Base-by-base conservation (phyloP, 108 stramenopile genomes). In the Skeletonema tropicum region DNA sequence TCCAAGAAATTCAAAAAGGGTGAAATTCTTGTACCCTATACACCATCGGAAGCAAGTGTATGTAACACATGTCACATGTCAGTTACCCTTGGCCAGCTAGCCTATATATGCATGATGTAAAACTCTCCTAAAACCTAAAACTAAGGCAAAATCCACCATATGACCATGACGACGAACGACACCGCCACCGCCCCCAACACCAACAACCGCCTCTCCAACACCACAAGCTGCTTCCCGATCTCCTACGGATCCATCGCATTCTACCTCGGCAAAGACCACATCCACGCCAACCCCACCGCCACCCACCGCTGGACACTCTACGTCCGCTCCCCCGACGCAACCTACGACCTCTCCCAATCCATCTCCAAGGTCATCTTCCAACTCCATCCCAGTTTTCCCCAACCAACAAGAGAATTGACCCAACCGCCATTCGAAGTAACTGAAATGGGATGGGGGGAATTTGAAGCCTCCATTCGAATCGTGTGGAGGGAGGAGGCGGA, bases 371-470 rank as follows among this genome's bases (percentile, higher is more conserved):
- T 97, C 19, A 87, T 98, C 17, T 99, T 99, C 89, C 97, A 96
- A 72, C 76, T 99, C 52, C 98, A 99, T 76, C 91, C 97, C 0
- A 96, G 94, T 63, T 99, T 98, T 78, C 73, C 92, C 5, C 87
- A 96, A 64, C 96, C 96, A 11, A 86, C 87, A 17, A 65, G 94
- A 60, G 94, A 95, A 81, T 58, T 92, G 69, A 89, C 89, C 0
- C 71, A 84, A 68, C 92, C 96, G 35, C 96, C 96, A 23, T 97
- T 86, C 71, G 92, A 94, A 76, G 96, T 97, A 3, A 98, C 97
- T 3, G 97, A 99, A 74, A 91, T 81, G 66, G 98, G 98, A 39
- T 99, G 98, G 98, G 98, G 98, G 19, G 98, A 99, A 78, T 99
- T 99, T 78, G 97, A 99, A 82, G 97, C 97, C 1, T 88, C 87